Base-by-base conservation (phyloP, 805 yeast species). In the Saturnispora zaruensis region DNA sequence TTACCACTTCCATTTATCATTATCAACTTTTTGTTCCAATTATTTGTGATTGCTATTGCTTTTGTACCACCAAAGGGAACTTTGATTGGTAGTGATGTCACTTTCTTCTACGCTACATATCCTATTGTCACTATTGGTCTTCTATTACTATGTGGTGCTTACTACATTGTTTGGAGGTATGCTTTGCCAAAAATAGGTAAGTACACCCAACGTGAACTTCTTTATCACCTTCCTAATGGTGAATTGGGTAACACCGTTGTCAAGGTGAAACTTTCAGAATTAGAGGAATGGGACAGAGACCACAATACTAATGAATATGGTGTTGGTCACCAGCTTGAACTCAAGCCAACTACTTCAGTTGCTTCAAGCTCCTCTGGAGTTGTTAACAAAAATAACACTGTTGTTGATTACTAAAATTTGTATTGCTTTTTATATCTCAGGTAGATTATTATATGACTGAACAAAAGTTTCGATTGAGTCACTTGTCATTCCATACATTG, bases 11-110 rank as follows among this genome's bases (percentile, higher is more conserved):
- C 71, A 2, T 50, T 66, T n/a, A 50, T 71, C 20, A 50, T 65
- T 6, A 50, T 71, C 38, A 63, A 67, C 5, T 53, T 69, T 6
- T 51, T 67, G 11, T 71, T 64, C 57, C 59, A 67, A 26, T 32
- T 62, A 7, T 67, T 71, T 53, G 75, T 71, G n/a, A 57, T 71
- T 50, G 68, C 65, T 16, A 66, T 71, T 64, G 67, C 74, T 0
- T 71, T 66, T 54, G 74, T 71, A 32, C 75, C 75, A 28, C 75
- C 75, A 24, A 55, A 63, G 47, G 71, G 71, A 3, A 58, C 68
- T 3, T 60, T 70, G 51, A 69, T 56, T 28, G 75, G 75, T 3
- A 60, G 68, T 44, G 75, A 71, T 53, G 73, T 70, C 21, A 60
- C 71, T 4, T 71, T 71, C 56, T 70, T 71, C 55, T 71, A 71